phyloP scores from a whole-genome alignment of 805 yeast species.

The Lipomyces starkeyi region DNA sequence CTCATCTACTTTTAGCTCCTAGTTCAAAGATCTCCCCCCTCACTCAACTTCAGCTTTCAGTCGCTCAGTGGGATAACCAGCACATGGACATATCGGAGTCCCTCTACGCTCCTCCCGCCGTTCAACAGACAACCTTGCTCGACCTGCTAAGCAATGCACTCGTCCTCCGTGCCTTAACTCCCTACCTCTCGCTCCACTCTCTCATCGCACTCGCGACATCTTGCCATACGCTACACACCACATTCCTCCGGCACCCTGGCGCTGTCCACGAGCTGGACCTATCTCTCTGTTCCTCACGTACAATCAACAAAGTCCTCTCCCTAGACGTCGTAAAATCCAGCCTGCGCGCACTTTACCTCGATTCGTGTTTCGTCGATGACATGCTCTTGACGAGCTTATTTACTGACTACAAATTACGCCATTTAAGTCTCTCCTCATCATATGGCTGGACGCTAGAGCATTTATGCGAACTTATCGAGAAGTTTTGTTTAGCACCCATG shows the following conservation, averaged over 20 bases:
- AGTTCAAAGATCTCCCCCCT: too few relatives aligned
- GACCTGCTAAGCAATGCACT: conserved; percentile 25
- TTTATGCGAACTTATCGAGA: conserved; percentile 25
- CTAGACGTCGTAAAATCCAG: conserved; percentile 60
- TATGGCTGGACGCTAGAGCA: conserved; percentile 32
- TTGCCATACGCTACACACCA: conserved; percentile 13
- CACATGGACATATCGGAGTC: not conserved
- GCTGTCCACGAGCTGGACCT: conserved; percentile 33
- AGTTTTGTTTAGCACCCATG: conserved; percentile 22
- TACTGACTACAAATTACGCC: conserved; percentile 26
- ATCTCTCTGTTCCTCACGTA: conserved; percentile 16
- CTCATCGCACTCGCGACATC: conserved; percentile 23
- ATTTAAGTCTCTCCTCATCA: conserved; percentile 26
- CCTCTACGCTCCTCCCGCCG: not conserved
- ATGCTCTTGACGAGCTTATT: conserved; percentile 27
- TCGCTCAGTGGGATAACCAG: too few relatives aligned
- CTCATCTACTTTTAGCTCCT: too few relatives aligned
- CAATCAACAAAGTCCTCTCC: conserved; percentile 50
- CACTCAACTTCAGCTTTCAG: too few relatives aligned
- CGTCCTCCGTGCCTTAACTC: conserved; percentile 31
- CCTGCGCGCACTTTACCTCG: conserved; percentile 56
- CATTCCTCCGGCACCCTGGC: conserved; percentile 21
- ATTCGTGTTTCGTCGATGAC: conserved; percentile 33
- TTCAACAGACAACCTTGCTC: conserved; percentile 3
- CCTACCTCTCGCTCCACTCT: conserved; percentile 22